Evolutionary conservation across 805 yeast species (phyloP), one percentile per base, ranked within the genome.

Genomic region (Candida multigemmis): DNA sequence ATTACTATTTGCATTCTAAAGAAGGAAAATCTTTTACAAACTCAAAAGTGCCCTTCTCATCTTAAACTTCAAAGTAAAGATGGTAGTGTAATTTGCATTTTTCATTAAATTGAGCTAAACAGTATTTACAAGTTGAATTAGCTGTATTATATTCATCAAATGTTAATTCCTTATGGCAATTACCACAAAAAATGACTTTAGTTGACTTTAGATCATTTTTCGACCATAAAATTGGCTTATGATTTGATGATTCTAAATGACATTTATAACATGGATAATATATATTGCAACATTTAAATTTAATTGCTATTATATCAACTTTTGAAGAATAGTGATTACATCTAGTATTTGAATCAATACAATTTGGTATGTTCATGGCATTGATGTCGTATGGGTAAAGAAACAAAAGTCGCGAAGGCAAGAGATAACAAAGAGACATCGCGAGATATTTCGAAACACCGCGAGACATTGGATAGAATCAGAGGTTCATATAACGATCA

Each of bases 241-340:
- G 50, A n/a, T 26, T 22, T 5, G 33, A 21, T 16, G 22, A 26
- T 17, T 38, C 42, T 12, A 35, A 34, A 33, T 61, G 68, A 38
- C 68, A 61, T 35, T 56, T 32, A 37, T 40, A 55, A 39, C 68
- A 61, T 3, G 66, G 64, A 33, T 44, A 61, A 31, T 49, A 61
- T 10, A 27, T 25, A 4, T 31, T 35, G 33, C 68, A 61, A 40
- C 68, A 61, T 32, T 44, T 44, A 36, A 54, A 59, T 31, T 54
- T 56, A 23, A 61, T 36, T 8, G 66, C 66, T 4, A 61, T 53
- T 7, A 61, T 43, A 35, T 61, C 68, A 2, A 53, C 40, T 4
- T 21, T 26, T 22, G 46, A 33, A 26, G 55, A 50, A 36, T 60
- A 60, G 44, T 61, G 68, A 5, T 24, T 19, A 26, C 68, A 61